Base-by-base conservation (phyloP, 257 asterid species). In the Solanum megistacrolobum region DNA sequence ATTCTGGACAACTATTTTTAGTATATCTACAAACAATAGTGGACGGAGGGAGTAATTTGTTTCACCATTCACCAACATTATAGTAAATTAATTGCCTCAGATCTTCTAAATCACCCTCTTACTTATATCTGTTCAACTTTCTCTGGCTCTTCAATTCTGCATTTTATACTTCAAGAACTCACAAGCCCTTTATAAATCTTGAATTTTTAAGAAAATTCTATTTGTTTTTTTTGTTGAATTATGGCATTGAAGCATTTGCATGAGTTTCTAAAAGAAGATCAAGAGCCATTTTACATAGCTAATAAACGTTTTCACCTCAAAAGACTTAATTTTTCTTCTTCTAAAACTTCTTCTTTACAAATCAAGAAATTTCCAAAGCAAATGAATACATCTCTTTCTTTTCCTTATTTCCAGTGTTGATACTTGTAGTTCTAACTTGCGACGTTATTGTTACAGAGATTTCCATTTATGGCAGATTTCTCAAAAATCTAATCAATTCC, bases 251-350 rank as follows among this genome's bases (percentile, higher is more conserved):
- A 91, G 88, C 92, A 91, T 88, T 83, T 94, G 43, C 94, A 92
- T 86, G 97, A 95, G 93, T 94, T 96, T 1, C 92, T 96, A 12
- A 87, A 91, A 87, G 94, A 96, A 74, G 98, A 96, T 82, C 98
- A 96, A 83, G 98, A 95, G 35, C 99, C 98, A 2, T 96, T 96
- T 71, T 92, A 94, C 94, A 92, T 94, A 48, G 86, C 94, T 4
- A 94, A 94, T 31, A 83, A 87, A 39, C 92, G 91, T 58, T 91
- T 92, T 75, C 93, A 89, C 39, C 83, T 94, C 76, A 93, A 90
- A 9, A 83, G 74, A 16, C 25, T 79, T 11, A 41, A 52, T 52
- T 4, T 9, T 86, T 81, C 84, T 5, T 39, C 88, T 34, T 12
- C 2, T 4, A 43, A 43, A 43, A 12, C 52, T 12, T 43, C 52